Evolutionary conservation across 2,329 filamentous ascomycete species (phyloP), one percentile per base, ranked within the genome.

Genomic region (Penicillium sp.): DNA sequence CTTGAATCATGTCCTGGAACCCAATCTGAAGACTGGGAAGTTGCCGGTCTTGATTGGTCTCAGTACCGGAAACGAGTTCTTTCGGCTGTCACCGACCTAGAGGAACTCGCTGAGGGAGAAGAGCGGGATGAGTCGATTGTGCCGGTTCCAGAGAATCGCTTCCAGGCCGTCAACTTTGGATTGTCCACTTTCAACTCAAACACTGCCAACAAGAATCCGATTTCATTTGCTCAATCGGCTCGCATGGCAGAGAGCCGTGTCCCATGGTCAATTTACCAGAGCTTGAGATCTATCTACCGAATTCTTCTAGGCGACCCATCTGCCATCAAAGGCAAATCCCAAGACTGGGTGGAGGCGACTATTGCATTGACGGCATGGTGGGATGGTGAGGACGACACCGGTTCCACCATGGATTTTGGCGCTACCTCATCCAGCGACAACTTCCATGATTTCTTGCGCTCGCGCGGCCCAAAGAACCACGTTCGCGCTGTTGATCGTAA

Each of bases 301-400:
- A 87, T 96, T 57, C 77, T 95, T 1, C 81, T 94, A 5, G 92
- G 93, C 35, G 84, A 88, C 60, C 81, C 85, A 10, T 83, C 87
- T 35, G 86, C 91, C 19, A 90, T 97, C 50, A 78, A 95, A 58
- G 83, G 86, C 44, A 84, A 86, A 42, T 85, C 91, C 1, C 87
- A 93, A 67, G 92, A 97, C 73, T 97, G 93, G 93, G 86, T 93
- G 49, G 93, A 97, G 76, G 92, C 91, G 0, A 89, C 88, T 0
- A 77, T 97, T 57, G 89, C 88, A 1, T 77, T 97, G 47, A 87
- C 92, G 31, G 87, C 89, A 6, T 97, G 93, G 93, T 96, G 92
- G 91, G 88, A 96, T 68, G 90, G 94, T 58, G 83, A 84, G n/a
- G 84, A 86, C 57, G 82, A 86, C 10, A 77, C 80, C 14, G 75